Conservation (phyloP, 768 basidiomycete genomes). For the Leccinum boreale region DNA sequence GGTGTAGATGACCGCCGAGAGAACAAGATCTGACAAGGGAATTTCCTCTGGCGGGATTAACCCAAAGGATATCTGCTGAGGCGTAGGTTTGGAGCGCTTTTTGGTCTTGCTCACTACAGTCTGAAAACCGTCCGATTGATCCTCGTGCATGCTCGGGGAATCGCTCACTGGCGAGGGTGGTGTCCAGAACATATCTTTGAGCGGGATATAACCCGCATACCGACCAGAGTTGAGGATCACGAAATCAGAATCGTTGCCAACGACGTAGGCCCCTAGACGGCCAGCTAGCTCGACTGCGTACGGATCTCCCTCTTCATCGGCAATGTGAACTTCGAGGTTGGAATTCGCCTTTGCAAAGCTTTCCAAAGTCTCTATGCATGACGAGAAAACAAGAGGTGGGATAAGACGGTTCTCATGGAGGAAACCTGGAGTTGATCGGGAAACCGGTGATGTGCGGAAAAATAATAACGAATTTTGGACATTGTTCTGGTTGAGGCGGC, state of each 20-base stretch:
- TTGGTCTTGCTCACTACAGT: slow-evolving; percentile 53
- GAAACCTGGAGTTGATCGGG: slow-evolving; percentile 64
- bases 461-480: slow-evolving; percentile 68
- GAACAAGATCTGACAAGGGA: slow-evolving; percentile 36
- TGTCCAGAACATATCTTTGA: slow-evolving; percentile 74
- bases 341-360: slow-evolving; percentile 33
- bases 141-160: slow-evolving; percentile 20
- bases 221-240: slow-evolving; percentile 72
- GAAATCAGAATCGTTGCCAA: slow-evolving; percentile 81
- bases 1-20: slow-evolving; percentile 58
- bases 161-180: slow-evolving; percentile 24
- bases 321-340: slow-evolving; percentile 58
- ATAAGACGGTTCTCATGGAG: slow-evolving; percentile 71
- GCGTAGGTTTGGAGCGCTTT: slow-evolving; percentile 38
- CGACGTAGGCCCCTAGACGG: slow-evolving; percentile 66
- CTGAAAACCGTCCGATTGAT: slow-evolving; percentile 56
- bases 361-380: slow-evolving; percentile 56
- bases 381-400: slow-evolving; percentile 60
- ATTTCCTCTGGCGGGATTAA: slow-evolving; percentile 51
- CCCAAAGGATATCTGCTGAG: slow-evolving; percentile 25
- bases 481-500: slow-evolving; percentile 53
- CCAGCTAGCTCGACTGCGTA: slow-evolving; percentile 84
- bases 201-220: slow-evolving; percentile 73
- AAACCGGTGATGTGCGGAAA: slow-evolving; percentile 71
- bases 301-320: slow-evolving; percentile 81